These are phyloP conservation scores for Trichophyton equinum DNA, from an alignment of 2,329 filamentous ascomycete species.

Conservation along the genomic window DNA sequence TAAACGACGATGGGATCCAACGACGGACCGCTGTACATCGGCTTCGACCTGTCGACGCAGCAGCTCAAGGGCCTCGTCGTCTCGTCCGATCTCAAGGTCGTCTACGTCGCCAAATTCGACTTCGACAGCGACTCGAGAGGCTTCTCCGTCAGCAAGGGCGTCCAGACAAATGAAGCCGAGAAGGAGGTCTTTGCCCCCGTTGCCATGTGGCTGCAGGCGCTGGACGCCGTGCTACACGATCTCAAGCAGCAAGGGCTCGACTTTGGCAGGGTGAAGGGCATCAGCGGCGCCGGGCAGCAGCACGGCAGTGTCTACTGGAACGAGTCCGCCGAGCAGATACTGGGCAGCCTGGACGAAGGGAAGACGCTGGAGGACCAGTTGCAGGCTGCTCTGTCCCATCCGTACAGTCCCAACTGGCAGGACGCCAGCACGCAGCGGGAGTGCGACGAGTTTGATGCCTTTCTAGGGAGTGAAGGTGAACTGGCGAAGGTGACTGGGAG, in stretches of 20 bases:
- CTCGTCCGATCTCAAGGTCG: constrained; percentile 64
- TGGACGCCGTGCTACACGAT: constrained; percentile 70
- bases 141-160: constrained; percentile 78
- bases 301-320: constrained; percentile 97
- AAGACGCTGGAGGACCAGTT: constrained; percentile 62
- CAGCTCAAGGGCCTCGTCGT: constrained; percentile 91
- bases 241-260: constrained; percentile 59
- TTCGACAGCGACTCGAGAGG: constrained; percentile 74
- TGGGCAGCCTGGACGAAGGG: constrained; percentile 48
- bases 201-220: constrained; percentile 83
- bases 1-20: not conserved
- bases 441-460: constrained; percentile 74
- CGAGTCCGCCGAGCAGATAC: constrained; percentile 50
- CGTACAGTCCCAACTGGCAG: constrained; percentile 93
- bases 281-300: constrained; percentile 91
- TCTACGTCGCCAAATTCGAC: constrained; percentile 80
- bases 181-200: constrained; percentile 89
- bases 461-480: constrained; percentile 51
- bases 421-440: constrained; percentile 88
- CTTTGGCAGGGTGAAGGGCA: constrained; percentile 60
- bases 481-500: constrained; percentile 77
- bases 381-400: constrained; percentile 60
- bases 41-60: constrained; percentile 93
- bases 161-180: constrained; percentile 66
- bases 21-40: constrained; percentile 61